These are phyloP conservation scores for Tulasnella sp. DNA, from an alignment of 768 basidiomycete species.

Conservation along the genomic window DNA sequence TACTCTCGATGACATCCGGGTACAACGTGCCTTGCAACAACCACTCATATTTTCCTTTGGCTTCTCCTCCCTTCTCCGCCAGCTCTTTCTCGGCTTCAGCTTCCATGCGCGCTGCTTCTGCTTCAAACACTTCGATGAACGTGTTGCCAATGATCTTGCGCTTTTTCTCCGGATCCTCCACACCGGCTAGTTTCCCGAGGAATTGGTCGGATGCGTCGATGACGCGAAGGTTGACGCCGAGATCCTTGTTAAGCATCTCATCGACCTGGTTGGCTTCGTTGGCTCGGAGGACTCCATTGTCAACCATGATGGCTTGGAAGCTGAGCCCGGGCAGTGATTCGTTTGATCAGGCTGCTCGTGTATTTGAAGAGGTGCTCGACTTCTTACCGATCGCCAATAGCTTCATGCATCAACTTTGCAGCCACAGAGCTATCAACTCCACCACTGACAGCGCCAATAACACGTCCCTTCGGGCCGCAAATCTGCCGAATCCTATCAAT, in stretches of 20 bases:
- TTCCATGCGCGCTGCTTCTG: conserved; percentile 86
- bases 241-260: conserved; percentile 84
- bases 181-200: conserved; percentile 74
- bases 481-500: conserved; percentile 88
- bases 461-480: conserved; percentile 87
- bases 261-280: conserved; percentile 88
- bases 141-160: conserved; percentile 98
- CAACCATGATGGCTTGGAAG: conserved; percentile 99
- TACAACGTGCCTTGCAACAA: conserved; percentile 95
- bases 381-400: conserved; percentile 86
- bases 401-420: conserved; percentile 98
- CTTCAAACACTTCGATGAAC: conserved; percentile 96
- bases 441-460: conserved; percentile 95
- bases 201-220: conserved; percentile 94
- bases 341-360: neutral
- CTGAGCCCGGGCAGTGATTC: conserved; percentile 36
- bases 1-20: conserved; percentile 98
- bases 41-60: conserved; percentile 94
- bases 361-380: neutral
- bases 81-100: conserved; percentile 64
- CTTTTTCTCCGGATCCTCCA: conserved; percentile 95
- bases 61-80: conserved; percentile 53
- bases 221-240: conserved; percentile 94
- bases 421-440: conserved; percentile 98
- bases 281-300: conserved; percentile 91